These are phyloP conservation scores for Aspergillus felis DNA, from an alignment of 2,329 filamentous ascomycete genomes.

Conservation along the genomic window DNA sequence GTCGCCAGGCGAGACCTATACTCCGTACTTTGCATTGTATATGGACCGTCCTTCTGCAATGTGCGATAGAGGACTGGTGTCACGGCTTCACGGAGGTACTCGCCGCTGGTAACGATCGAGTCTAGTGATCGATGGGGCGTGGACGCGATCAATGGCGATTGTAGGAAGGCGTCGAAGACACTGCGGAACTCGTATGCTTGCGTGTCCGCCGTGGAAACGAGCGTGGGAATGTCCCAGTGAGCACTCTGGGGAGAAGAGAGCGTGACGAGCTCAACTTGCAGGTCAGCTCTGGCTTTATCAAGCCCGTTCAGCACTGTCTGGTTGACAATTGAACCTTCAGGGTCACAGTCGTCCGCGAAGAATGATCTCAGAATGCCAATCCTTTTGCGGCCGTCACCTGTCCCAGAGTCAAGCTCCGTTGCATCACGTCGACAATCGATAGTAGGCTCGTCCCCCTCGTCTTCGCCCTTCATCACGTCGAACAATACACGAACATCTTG, in stretches of 20 bases:
- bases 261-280: slow-evolving; percentile 40
- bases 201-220: slow-evolving; percentile 51
- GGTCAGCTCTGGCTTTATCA: not conserved
- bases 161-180: slow-evolving; percentile 54
- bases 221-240: slow-evolving; percentile 13
- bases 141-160: slow-evolving; percentile 23
- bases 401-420: not conserved
- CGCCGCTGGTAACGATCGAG: slow-evolving; percentile 48
- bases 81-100: slow-evolving; percentile 50
- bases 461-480: slow-evolving; percentile 21
- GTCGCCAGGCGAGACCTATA: slow-evolving; percentile 47
- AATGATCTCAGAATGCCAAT: not conserved
- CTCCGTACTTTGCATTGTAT: slow-evolving; percentile 49
- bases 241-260: slow-evolving; percentile 44
- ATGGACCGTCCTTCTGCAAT: slow-evolving; percentile 49
- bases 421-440: not conserved
- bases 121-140: slow-evolving; percentile 37
- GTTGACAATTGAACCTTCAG: not conserved
- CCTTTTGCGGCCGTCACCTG: not conserved
- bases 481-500: slow-evolving; percentile 24
- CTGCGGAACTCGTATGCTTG: slow-evolving; percentile 60
- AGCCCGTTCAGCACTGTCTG: not conserved
- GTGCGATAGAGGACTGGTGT: slow-evolving; percentile 57
- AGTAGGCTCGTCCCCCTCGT: not conserved
- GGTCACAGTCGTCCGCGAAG: not conserved